Conservation (phyloP, 176 grass and related monocot species). For the Echinochloa phyllopogon region DNA sequence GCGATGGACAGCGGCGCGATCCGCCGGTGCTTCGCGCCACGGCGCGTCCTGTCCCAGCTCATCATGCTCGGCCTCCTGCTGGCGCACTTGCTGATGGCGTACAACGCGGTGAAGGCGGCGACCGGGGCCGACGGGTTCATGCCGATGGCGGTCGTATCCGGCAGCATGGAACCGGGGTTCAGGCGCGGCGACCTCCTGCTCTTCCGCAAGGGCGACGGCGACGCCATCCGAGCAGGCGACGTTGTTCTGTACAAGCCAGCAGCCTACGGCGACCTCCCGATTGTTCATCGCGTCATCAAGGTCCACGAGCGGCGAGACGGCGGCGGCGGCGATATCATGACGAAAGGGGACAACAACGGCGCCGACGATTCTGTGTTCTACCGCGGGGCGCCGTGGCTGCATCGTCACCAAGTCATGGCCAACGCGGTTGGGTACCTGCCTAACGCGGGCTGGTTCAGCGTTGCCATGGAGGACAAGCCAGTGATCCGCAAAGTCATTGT, state of each 20-base stretch:
- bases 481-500: neutral
- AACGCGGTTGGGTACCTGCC: neutral
- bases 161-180: slow-evolving; percentile 16
- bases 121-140: neutral
- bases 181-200: neutral
- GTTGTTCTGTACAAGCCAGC: neutral
- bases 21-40: neutral
- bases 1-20: neutral
- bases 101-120: neutral
- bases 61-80: neutral
- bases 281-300: neutral
- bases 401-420: neutral
- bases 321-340: neutral
- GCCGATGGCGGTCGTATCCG: neutral
- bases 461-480: neutral
- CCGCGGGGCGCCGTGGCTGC: neutral
- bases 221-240: neutral
- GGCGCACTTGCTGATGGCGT: neutral
- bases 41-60: neutral
- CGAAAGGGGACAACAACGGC: slow-evolving; percentile 2
- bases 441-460: neutral
- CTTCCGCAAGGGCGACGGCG: neutral
- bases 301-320: neutral
- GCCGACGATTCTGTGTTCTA: neutral
- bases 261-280: neutral